phyloP scores from a whole-genome alignment of 352 stramenopile species.

The Phytophthora syringae region DNA sequence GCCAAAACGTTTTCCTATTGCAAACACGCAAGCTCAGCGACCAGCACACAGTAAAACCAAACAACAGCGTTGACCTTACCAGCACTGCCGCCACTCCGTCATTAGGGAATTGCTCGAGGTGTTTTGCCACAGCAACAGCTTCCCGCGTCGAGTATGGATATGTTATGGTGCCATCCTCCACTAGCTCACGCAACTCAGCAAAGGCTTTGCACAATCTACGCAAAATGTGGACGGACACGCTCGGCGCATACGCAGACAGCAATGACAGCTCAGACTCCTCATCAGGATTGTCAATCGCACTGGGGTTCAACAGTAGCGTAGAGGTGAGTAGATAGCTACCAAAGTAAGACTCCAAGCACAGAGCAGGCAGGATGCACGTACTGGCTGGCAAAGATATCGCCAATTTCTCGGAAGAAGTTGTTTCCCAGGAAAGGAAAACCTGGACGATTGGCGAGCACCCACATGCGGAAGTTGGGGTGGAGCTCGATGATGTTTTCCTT shows the following conservation, averaged over 20 bases:
- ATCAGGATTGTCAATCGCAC: constrained; percentile 92
- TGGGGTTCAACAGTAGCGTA: constrained; percentile 13
- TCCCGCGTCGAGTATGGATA: constrained; percentile 97
- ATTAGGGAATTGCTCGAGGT: constrained; percentile 92
- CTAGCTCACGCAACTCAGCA: constrained; percentile 88
- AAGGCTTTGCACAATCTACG: constrained; percentile 88
- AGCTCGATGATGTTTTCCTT: constrained; percentile 89
- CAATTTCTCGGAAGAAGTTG: constrained; percentile 95
- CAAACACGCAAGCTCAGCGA: background rate
- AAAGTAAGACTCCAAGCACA: too few relatives aligned
- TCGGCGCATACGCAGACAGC: constrained; percentile 91
- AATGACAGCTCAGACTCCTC: constrained; percentile 91
- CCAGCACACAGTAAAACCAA: background rate
- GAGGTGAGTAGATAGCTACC: too few relatives aligned
- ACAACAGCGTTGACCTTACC: constrained; percentile 33
- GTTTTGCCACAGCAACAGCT: constrained; percentile 93
- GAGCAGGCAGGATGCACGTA: constrained; percentile 40
- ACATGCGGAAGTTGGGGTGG: constrained; percentile 94
- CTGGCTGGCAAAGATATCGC: constrained; percentile 94
- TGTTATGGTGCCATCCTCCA: constrained; percentile 89
- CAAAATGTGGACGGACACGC: constrained; percentile 79
- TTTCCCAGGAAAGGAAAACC: constrained; percentile 98
- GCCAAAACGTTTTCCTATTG: constrained; percentile 94
- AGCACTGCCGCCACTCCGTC: constrained; percentile 89
- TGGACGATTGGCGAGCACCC: constrained; percentile 95